Evolutionary conservation across 805 yeast genomes (phyloP).

Genomic region (Peterozyma xylosa): DNA sequence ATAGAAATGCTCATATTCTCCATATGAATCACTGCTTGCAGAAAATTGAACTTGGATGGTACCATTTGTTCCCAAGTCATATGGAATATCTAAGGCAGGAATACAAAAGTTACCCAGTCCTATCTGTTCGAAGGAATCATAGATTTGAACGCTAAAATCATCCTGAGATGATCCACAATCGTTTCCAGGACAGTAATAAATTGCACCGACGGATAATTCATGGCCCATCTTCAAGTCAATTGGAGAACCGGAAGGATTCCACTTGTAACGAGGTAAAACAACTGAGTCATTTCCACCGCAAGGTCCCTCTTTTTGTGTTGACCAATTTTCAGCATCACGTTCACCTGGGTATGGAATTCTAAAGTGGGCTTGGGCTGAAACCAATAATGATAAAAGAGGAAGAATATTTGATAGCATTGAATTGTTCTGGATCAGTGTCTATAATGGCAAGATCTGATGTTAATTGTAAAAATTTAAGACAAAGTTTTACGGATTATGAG

Average conservation of each 20-base stretch:
- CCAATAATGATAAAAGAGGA: conserved; percentile 8
- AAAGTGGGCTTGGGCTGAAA: conserved; percentile 17
- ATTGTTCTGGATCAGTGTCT: too few relatives aligned
- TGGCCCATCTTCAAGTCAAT: conserved; percentile 17
- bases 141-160: conserved; percentile 16
- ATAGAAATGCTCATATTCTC: conserved; percentile 17
- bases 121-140: conserved; percentile 15
- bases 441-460: too few relatives aligned
- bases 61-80: conserved; percentile 16
- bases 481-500: too few relatives aligned
- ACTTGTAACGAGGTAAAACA: conserved; percentile 19
- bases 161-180: conserved; percentile 13
- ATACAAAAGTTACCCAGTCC: conserved; percentile 20
- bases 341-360: conserved; percentile 24
- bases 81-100: conserved; percentile 18
- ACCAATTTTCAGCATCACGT: conserved; percentile 21
- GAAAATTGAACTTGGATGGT: conserved; percentile 20
- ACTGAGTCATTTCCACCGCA: conserved; percentile 21
- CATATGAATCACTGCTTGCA: conserved; percentile 11
- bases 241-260: conserved; percentile 25
- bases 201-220: conserved; percentile 15
- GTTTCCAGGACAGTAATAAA: conserved; percentile 18
- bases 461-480: too few relatives aligned
- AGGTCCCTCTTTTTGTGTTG: conserved; percentile 19
- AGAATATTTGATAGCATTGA: not conserved